Conservation (phyloP, 768 basidiomycete species). For the Boletellus ananas region DNA sequence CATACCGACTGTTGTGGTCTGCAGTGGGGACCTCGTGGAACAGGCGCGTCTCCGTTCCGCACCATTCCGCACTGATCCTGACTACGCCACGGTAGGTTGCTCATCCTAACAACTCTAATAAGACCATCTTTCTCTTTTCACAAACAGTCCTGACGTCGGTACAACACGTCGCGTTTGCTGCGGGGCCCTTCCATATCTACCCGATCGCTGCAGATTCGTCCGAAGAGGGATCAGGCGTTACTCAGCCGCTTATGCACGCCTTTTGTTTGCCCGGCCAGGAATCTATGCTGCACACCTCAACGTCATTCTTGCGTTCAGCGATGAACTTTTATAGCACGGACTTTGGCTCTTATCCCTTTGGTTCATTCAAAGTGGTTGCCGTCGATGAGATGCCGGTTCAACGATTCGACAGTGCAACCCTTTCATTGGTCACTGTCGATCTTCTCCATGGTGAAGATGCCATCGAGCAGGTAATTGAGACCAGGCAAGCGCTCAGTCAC, state of each 20-base stretch:
- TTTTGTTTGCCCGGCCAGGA: conserved; percentile 93
- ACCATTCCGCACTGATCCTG: conserved; percentile 1
- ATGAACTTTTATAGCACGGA: conserved; percentile 92
- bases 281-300: conserved; percentile 61
- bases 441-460: conserved; percentile 83
- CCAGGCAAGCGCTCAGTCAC: conserved; percentile 80
- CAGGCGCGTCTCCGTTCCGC: conserved; percentile 52
- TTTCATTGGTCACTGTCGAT: conserved; percentile 77
- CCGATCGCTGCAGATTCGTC: conserved; percentile 61
- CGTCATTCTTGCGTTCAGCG: conserved; percentile 75
- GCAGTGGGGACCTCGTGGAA: conserved; percentile 93
- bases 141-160: conserved; percentile 84
- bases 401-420: conserved; percentile 80
- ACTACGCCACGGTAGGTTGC: conserved; percentile 55
- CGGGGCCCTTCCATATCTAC: conserved; percentile 86
- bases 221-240: conserved; percentile 59
- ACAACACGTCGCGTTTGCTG: conserved; percentile 96
- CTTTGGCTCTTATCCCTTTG: conserved; percentile 94
- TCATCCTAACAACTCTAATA: conserved; percentile 90
- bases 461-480: conserved; percentile 91
- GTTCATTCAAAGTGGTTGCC: conserved; percentile 91
- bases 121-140: conserved; percentile 91
- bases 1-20: conserved; percentile 81
- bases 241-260: conserved; percentile 78
- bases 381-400: conserved; percentile 83